A percentile compares a stretch with the other conserved stretches of the same genome.
These are phyloP conservation scores for Mortierella sp. DNA, from an alignment of 371 early-diverging fungal genomes.

Conservation along the genomic window DNA sequence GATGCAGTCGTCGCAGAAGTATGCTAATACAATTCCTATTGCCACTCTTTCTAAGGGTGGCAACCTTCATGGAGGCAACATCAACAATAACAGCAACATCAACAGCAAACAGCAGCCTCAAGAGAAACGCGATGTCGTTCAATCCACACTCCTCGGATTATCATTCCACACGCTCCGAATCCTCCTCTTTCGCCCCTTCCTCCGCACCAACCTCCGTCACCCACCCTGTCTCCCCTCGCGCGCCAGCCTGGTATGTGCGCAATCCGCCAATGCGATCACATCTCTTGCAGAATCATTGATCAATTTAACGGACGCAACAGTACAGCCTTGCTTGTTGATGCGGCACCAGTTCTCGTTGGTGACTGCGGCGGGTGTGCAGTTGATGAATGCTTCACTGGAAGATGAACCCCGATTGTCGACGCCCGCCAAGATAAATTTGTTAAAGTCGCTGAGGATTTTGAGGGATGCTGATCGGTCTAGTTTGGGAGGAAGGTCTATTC, in stretches of 20 bases:
- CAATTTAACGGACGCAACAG: slow-evolving; percentile 34
- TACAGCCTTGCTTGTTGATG: slow-evolving; percentile 52
- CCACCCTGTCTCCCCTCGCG: slow-evolving; percentile 47
- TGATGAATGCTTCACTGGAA: slow-evolving; percentile 52
- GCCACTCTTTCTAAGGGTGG: background rate
- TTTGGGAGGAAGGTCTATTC: background rate
- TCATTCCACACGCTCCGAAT: slow-evolving; percentile 52
- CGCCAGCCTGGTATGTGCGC: slow-evolving; percentile 48
- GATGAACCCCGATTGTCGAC: slow-evolving; percentile 56
- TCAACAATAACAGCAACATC: background rate
- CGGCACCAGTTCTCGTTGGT: slow-evolving; percentile 52
- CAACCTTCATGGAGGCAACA: background rate
- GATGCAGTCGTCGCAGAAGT: slow-evolving; percentile 12
- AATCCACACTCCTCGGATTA: slow-evolving; percentile 44
- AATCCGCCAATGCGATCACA: slow-evolving; percentile 57
- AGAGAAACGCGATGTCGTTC: slow-evolving; percentile 47
- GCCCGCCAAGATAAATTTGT: slow-evolving; percentile 56
- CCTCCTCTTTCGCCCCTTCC: slow-evolving; percentile 48
- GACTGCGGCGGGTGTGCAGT: slow-evolving; percentile 54
- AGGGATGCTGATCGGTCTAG: slow-evolving; percentile 51
- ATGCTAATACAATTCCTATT: background rate
- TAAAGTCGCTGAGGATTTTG: slow-evolving; percentile 50
- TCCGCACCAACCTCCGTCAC: slow-evolving; percentile 55
- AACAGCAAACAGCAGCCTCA: slow-evolving; percentile 9
- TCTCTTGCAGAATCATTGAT: slow-evolving; percentile 47